Evolutionary conservation across 2,329 filamentous ascomycete genomes (phyloP).

Genomic region (Bipolaris bicolor): DNA sequence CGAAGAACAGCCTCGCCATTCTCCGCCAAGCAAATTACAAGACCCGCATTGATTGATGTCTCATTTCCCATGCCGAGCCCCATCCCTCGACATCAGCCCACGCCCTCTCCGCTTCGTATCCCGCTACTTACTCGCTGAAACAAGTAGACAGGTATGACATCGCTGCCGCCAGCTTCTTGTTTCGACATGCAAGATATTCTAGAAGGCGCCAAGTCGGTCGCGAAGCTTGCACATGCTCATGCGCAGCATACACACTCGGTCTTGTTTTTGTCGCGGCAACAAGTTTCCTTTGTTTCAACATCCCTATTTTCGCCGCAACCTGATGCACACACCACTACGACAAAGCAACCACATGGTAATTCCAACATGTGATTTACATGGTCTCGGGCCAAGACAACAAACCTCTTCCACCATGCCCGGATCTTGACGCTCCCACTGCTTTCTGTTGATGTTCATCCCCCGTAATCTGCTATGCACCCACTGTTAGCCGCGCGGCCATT

Average conservation of each 20-base stretch:
- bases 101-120: slow-evolving; percentile 5
- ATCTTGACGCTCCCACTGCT: background rate
- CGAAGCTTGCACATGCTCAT: background rate
- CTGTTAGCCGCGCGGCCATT: background rate
- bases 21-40: slow-evolving; percentile 19
- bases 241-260: too few relatives aligned
- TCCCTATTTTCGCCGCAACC: background rate
- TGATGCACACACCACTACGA: background rate
- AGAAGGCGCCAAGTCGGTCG: slow-evolving; percentile 5
- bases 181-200: slow-evolving; percentile 1
- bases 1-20: slow-evolving; percentile 17
- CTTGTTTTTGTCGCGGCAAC: background rate
- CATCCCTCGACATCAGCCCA: background rate
- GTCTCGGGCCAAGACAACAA: background rate
- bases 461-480: background rate
- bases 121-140: slow-evolving; percentile 1
- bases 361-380: background rate
- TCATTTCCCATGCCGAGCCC: slow-evolving; percentile 14
- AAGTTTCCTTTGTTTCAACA: background rate
- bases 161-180: slow-evolving; percentile 1
- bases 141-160: slow-evolving; percentile 3
- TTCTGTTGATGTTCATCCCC: background rate
- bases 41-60: slow-evolving; percentile 17
- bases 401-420: background rate
- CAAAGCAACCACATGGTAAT: background rate